Evolutionary conservation across 441 rosid species (phyloP).

Genomic region (Croton setiger): DNA sequence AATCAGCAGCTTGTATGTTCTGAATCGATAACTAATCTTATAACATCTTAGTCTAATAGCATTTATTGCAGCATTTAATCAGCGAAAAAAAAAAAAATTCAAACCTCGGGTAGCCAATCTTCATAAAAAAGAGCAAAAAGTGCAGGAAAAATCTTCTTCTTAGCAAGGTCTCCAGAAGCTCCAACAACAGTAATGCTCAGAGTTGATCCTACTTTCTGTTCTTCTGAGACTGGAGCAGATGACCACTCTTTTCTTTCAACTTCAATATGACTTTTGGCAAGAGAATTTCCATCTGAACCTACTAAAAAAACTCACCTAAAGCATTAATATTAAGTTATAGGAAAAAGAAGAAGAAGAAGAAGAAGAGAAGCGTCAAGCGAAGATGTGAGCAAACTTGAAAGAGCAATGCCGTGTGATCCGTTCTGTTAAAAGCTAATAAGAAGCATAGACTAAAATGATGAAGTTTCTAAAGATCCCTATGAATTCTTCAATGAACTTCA

Average conservation of each 20-base stretch:
- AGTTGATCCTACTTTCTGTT: conserved; percentile 41
- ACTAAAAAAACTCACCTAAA: conserved; percentile 7
- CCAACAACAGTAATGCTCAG: conserved; percentile 88
- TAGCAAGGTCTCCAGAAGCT: conserved; percentile 93
- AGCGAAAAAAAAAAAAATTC: background rate
- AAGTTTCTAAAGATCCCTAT: conserved; percentile 2
- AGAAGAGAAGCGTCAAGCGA: background rate
- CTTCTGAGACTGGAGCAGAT: conserved; percentile 21
- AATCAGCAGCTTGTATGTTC: conserved; percentile 12
- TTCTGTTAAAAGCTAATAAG: background rate
- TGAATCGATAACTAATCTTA: background rate
- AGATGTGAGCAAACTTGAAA: background rate
- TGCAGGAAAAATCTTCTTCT: conserved; percentile 92
- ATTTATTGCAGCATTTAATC: background rate
- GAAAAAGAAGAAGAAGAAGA: background rate
- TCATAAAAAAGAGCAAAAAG: conserved; percentile 88
- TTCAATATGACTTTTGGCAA: conserved; percentile 29
- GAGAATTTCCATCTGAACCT: conserved; percentile 43
- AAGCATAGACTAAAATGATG: background rate
- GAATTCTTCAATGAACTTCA: background rate
- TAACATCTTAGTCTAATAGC: background rate
- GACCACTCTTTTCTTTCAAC: conserved; percentile 24
- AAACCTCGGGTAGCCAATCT: conserved; percentile 69
- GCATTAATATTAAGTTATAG: background rate
- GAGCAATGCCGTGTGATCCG: background rate